Evolutionary conservation across 1,284 basidiomycete genomes (phyloP), one percentile per base, ranked within the genome.

Genomic region (Leccinum angustisporum): DNA sequence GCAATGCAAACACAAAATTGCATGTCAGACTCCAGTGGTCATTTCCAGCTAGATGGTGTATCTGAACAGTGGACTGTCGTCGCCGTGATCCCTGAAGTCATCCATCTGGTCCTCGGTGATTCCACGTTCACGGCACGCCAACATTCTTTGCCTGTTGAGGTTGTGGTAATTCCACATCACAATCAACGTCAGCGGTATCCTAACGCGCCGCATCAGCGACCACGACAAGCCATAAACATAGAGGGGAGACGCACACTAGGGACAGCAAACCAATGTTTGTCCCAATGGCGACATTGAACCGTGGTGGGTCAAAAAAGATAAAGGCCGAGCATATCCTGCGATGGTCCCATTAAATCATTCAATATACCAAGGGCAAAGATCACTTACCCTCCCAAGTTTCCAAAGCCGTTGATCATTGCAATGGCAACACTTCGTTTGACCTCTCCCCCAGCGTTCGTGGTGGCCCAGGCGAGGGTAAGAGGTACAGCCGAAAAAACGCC

Each of bases 371-470:
- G 30, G 14, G 50, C 14, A n/a, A 56, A 18, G 3, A 13, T 6
- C 4, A 61, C 73, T 61, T 52, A 81, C 82, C 83, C 83, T 71
- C 84, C 84, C 16, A 83, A 69, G 65, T 84, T 85, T 54, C 81
- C 83, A 56, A 83, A 60, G 4, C 82, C 83, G 65, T 81, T 81
- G 25, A 85, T 79, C 76, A 86, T 81, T 5, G 83, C 85, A 57
- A 86, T 72, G 0, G 78, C 80, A 36, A 85, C 81, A 62, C 79
- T 78, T 57, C 78, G 76, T 66, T 86, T 81, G 63, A 80, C 63
- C 61, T 83, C 81, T 13, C 86, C 86, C 56, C 85, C 85, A 16
- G 78, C 78, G 62, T 84, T 84, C 56, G 81, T 80, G 30, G 80
- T 79, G 4, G 76, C 79, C 86, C 85, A 87, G 10, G 83, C 80